A percentile compares a stretch with the other conserved stretches of the same genome.
phyloP scores from a whole-genome alignment of 2,329 filamentous ascomycete species.

The Nothophaeocryptopus gaeumannii region DNA sequence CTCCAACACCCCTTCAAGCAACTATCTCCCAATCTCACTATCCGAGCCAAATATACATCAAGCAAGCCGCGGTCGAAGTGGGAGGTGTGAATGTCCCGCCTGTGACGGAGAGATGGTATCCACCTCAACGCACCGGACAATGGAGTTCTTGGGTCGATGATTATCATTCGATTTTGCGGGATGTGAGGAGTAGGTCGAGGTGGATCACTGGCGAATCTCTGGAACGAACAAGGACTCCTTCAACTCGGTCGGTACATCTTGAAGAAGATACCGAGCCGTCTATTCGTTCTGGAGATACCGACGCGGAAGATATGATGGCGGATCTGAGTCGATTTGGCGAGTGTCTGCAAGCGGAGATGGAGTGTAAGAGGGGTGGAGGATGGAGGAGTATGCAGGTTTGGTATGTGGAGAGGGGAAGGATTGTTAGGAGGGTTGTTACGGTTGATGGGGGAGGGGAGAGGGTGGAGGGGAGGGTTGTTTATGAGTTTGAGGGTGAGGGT shows the following conservation, averaged over 20 bases:
- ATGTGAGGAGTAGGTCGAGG: too few species aligned
- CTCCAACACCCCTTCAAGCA: constrained; percentile 9
- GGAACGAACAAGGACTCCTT: constrained; percentile 5
- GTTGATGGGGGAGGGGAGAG: constrained; percentile 12
- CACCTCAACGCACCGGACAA: constrained; percentile 6
- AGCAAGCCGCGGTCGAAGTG: neutral
- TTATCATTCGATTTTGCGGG: neutral
- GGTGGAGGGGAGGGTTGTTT: constrained; percentile 32
- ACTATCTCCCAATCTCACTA: constrained; percentile 19
- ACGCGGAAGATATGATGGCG: too few species aligned
- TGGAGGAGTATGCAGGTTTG: constrained; percentile 18
- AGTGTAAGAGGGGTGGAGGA: constrained; percentile 8
- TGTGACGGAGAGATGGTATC: constrained; percentile 16
- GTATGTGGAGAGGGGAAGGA: constrained; percentile 18
- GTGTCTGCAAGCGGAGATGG: constrained; percentile 19
- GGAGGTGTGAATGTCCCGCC: neutral
- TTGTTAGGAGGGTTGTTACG: constrained; percentile 23
- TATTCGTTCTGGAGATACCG: too few species aligned
- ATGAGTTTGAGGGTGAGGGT: constrained; percentile 15
- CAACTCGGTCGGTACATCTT: too few species aligned
- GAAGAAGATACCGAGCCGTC: too few species aligned
- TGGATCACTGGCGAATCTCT: constrained; percentile 15
- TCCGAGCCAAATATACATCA: constrained; percentile 17
- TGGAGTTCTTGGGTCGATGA: constrained; percentile 15
- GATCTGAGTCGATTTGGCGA: constrained; percentile 1